Evolutionary conservation across 2,329 filamentous ascomycete genomes (phyloP), one percentile per base, ranked within the genome.

Genomic region (Basipetospora chlamydospora): DNA sequence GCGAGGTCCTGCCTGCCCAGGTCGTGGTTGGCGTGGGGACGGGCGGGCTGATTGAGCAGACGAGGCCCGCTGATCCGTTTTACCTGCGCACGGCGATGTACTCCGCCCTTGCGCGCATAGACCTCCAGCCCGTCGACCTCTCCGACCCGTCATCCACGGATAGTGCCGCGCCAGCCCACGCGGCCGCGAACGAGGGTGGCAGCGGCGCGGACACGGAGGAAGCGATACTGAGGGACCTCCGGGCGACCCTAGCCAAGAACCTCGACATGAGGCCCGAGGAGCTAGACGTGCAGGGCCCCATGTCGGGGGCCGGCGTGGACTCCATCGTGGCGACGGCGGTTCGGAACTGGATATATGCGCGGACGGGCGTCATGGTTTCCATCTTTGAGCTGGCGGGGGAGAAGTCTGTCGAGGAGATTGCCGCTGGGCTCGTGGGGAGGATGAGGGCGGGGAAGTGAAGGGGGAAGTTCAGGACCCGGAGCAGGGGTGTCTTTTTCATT

Each of bases 11-110:
- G 23, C 67, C 67, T 0, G 43, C 63, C 0, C 67, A 70, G 42
- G 47, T 72, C 13, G 54, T 67, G n/a, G 60, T 67, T 15, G 65
- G 67, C 6, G 60, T 70, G 10, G 67, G 68, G 9, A 71, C 67
- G 1, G 69, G 69, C 13, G 69, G 69, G 1, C 54, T 72, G 12
- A 58, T 67, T 10, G 50, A 50, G 5, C 69, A 73, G 44, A 72
- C 70, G 47, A 53, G 60, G 37, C 61, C 64, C 0, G 54, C 59
- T 0, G 67, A 72, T 41, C 66, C 68, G 1, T 73, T 69, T 49
- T 73, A 67, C 67, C 57, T 63, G 8, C 60, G 58, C 5, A 64
- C 64, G 0, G 58, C 65, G 1, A 51, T 69, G 26, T 72, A 67
- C 40, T 51, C 58, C 2, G 57, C 61, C 37, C 57, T 73, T 30